phyloP scores from a whole-genome alignment of 2,329 filamentous ascomycete genomes.

The Sarocladiaceae sp. region DNA sequence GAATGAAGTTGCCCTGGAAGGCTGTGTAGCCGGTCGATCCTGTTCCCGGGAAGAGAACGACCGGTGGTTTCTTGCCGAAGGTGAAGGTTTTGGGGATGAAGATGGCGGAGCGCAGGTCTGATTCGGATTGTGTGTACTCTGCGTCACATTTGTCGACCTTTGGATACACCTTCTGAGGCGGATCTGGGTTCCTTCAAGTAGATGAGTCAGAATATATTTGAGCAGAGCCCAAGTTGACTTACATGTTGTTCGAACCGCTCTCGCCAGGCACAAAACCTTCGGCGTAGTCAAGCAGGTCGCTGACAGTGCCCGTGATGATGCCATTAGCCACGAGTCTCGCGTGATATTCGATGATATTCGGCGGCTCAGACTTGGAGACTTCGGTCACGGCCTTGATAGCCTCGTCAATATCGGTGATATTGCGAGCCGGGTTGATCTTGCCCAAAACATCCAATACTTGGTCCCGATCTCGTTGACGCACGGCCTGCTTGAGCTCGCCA shows the following conservation, averaged over 20 bases:
- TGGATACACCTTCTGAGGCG: conserved; percentile 24
- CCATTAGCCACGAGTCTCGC: conserved; percentile 8
- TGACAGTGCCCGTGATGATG: conserved; percentile 8
- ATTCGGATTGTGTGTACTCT: conserved; percentile 40
- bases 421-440: too few relatives aligned
- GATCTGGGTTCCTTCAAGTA: conserved; percentile 3
- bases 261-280: neutral
- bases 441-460: too few relatives aligned
- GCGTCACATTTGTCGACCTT: conserved; percentile 34
- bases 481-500: too few relatives aligned
- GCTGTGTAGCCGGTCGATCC: conserved; percentile 38
- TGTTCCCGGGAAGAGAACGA: conserved; percentile 49
- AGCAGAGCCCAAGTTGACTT: neutral
- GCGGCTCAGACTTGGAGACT: neutral
- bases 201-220: neutral
- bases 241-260: conserved; percentile 4
- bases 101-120: conserved; percentile 41
- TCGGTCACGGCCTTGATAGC: neutral
- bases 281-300: conserved; percentile 4
- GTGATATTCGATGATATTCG: conserved; percentile 6
- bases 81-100: conserved; percentile 44
- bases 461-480: too few relatives aligned
- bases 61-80: conserved; percentile 36
- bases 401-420: neutral
- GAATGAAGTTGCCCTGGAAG: conserved; percentile 41